phyloP scores from a whole-genome alignment of 306 rosid species.

The Medicago arabica region DNA sequence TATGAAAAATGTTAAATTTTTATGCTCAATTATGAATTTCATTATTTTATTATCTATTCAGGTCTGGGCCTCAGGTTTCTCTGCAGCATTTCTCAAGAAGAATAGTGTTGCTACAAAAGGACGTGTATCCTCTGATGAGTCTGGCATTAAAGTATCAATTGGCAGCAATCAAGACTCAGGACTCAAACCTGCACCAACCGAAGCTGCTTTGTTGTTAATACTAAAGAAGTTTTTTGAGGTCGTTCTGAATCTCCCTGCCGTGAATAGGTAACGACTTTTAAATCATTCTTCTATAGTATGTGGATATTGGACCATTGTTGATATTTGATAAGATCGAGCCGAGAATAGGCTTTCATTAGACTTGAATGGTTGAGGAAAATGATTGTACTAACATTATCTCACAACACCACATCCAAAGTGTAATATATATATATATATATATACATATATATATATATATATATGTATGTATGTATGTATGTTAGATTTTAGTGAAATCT shows the following conservation, averaged over 20 bases:
- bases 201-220: slow-evolving; percentile 73
- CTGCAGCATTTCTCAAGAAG: slow-evolving; percentile 94
- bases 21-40: slow-evolving; percentile 16
- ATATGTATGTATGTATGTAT: too few relatives aligned
- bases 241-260: slow-evolving; percentile 78
- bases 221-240: slow-evolving; percentile 79
- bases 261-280: slow-evolving; percentile 70
- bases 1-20: slow-evolving; percentile 8
- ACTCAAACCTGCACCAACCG: slow-evolving; percentile 79
- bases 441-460: too few relatives aligned
- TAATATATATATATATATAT: too few relatives aligned
- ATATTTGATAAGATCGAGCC: slow-evolving; percentile 14
- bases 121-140: slow-evolving; percentile 43
- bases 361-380: slow-evolving; percentile 21
- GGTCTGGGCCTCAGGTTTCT: slow-evolving; percentile 99
- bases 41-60: slow-evolving; percentile 43
- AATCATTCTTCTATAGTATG: slow-evolving; percentile 4
- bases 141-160: slow-evolving; percentile 52
- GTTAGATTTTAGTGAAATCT: slow-evolving; percentile 25
- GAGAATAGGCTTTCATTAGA: slow-evolving; percentile 25
- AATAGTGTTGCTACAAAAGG: slow-evolving; percentile 85
- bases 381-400: slow-evolving; percentile 9
- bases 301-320: not conserved
- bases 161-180: slow-evolving; percentile 49
- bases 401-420: slow-evolving; percentile 8